phyloP scores from a whole-genome alignment of 768 basidiomycete species.

The Coprinopsis sp. region DNA sequence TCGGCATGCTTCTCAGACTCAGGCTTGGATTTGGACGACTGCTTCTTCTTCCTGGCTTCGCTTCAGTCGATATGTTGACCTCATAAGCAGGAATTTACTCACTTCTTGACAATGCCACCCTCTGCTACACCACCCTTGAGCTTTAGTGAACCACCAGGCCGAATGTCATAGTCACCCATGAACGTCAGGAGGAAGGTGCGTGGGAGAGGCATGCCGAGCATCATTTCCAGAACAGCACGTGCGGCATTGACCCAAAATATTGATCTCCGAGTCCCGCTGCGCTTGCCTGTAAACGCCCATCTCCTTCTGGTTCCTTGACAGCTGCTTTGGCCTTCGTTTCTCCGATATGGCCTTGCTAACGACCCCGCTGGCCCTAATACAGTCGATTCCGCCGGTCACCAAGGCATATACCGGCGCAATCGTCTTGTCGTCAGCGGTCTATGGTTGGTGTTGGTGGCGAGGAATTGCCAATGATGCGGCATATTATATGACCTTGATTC shows the following conservation, averaged over 20 bases:
- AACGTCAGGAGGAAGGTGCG: slow-evolving; percentile 15
- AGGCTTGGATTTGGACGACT: slow-evolving; percentile 64
- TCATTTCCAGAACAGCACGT: slow-evolving; percentile 17
- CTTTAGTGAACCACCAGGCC: slow-evolving; percentile 85
- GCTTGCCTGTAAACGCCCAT: no score
- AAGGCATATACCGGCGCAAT: slow-evolving; percentile 66
- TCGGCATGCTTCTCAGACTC: slow-evolving; percentile 43
- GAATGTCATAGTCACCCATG: slow-evolving; percentile 85
- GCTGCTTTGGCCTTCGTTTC: slow-evolving; percentile 8
- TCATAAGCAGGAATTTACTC: slow-evolving; percentile 19
- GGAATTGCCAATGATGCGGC: slow-evolving; percentile 31
- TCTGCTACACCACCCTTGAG: slow-evolving; percentile 79
- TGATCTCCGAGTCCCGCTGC: background rate
- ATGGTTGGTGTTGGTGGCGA: slow-evolving; percentile 63
- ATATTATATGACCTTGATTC: slow-evolving; percentile 76
- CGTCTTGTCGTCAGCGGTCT: slow-evolving; percentile 50
- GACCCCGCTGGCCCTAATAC: slow-evolving; percentile 61
- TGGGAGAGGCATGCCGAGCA: background rate
- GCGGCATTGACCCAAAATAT: slow-evolving; percentile 9
- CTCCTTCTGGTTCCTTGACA: slow-evolving; percentile 13
- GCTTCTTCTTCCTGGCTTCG: slow-evolving; percentile 67
- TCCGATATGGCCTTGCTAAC: slow-evolving; percentile 69
- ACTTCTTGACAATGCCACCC: slow-evolving; percentile 85
- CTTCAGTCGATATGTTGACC: background rate
- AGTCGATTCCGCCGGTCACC: slow-evolving; percentile 76